Percentiles rank a stretch among this genome's conserved stretches.
Conservation (phyloP, 2,329 filamentous ascomycete species). For the Xylariaceae sp. region DNA sequence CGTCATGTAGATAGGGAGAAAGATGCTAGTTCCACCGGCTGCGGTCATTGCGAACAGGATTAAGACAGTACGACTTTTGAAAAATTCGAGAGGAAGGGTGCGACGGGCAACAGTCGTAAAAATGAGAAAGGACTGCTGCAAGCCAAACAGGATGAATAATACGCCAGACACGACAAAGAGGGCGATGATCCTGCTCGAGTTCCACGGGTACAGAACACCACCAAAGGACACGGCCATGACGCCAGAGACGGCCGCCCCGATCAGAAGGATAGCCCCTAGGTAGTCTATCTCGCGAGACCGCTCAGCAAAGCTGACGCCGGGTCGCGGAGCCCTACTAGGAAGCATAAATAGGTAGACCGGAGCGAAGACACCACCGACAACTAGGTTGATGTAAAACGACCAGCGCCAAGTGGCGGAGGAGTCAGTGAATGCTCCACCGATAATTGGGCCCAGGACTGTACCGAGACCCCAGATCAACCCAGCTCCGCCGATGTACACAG, state of each 20-base stretch:
- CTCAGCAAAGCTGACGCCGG: constrained; percentile 21
- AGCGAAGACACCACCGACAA: constrained; percentile 48
- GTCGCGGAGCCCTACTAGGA: constrained; percentile 30
- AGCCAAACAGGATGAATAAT: constrained; percentile 49
- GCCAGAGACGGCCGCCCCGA: constrained; percentile 49
- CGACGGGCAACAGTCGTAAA: constrained; percentile 46
- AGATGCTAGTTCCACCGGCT: constrained; percentile 31
- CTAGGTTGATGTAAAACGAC: constrained; percentile 63
- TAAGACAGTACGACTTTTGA: constrained; percentile 37
- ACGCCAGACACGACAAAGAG: constrained; percentile 53
- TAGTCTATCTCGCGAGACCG: constrained; percentile 48
- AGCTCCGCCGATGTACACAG: constrained; percentile 33
- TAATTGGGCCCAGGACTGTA: constrained; percentile 53
- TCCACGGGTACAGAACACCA: constrained; percentile 57
- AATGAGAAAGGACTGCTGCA: constrained; percentile 53
- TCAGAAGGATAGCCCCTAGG: constrained; percentile 51
- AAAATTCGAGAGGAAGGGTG: constrained; percentile 57
- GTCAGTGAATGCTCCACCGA: constrained; percentile 55
- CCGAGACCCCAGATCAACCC: constrained; percentile 51
- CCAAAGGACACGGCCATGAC: constrained; percentile 60
- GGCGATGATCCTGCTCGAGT: constrained; percentile 50
- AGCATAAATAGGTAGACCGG: constrained; percentile 45
- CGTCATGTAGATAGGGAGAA: constrained; percentile 54
- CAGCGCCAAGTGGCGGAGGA: constrained; percentile 50
- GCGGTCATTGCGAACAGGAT: constrained; percentile 51